Percentiles rank a stretch among this genome's conserved stretches.
Evolutionary conservation across 2,329 filamentous ascomycete species (phyloP).

Genomic region (Graphium sp.): DNA sequence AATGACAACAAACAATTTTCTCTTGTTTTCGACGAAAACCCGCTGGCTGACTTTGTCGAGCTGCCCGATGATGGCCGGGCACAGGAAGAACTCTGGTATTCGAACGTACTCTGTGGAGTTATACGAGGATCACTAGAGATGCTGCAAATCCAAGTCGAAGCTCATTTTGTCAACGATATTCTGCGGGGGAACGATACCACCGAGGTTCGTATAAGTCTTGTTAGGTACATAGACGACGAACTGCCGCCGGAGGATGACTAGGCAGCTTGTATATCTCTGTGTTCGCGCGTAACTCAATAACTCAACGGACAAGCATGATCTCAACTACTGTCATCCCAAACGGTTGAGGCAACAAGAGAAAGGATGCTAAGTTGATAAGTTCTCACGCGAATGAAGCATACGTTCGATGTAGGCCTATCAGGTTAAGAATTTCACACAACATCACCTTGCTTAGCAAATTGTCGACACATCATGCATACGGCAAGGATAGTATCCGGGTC

Average conservation of each 20-base stretch:
- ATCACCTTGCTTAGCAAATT: too few species aligned
- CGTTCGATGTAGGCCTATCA: too few species aligned
- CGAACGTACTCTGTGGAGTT: slow-evolving; percentile 90
- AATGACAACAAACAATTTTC: slow-evolving; percentile 94
- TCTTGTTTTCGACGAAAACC: slow-evolving; percentile 91
- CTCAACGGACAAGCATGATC: too few species aligned
- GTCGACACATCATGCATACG: too few species aligned
- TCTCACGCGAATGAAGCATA: too few species aligned
- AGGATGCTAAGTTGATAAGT: too few species aligned
- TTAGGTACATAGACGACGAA: slow-evolving; percentile 94
- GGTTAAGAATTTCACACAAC: too few species aligned
- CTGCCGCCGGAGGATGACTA: slow-evolving; percentile 92
- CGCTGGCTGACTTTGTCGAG: slow-evolving; percentile 92
- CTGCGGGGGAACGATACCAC: slow-evolving; percentile 88
- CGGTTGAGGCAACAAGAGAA: too few species aligned
- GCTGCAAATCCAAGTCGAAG: slow-evolving; percentile 99
- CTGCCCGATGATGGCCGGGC: slow-evolving; percentile 88
- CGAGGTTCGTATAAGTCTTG: slow-evolving; percentile 84
- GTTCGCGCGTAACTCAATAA: too few species aligned
- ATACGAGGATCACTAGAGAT: slow-evolving; percentile 85
- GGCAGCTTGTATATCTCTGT: slow-evolving; percentile 11
- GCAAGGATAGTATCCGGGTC: too few species aligned
- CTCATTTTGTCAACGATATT: slow-evolving; percentile 88
- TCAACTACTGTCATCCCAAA: too few species aligned
- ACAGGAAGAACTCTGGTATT: slow-evolving; percentile 97